These are phyloP conservation scores for Pistacia integerrima DNA, from an alignment of 345 rosid genomes.

Conservation along the genomic window DNA sequence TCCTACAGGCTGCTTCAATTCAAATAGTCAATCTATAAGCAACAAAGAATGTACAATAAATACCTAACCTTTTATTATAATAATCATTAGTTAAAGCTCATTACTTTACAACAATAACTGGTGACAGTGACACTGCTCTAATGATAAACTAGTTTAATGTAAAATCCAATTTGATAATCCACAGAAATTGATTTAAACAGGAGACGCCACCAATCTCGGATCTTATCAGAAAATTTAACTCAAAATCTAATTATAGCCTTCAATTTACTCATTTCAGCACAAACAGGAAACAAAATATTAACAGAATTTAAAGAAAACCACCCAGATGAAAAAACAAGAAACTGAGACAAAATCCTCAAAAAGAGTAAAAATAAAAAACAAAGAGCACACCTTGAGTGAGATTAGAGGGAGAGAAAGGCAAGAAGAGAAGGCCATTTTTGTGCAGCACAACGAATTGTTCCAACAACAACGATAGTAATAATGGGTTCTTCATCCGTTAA, in stretches of 20 bases:
- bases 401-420: conserved; percentile 46
- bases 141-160: not conserved
- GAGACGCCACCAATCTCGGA: not conserved
- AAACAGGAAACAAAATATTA: not conserved
- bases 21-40: conserved; percentile 38
- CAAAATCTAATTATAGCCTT: not conserved
- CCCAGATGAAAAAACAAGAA: conserved; percentile 11
- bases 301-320: conserved; percentile 17
- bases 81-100: not conserved
- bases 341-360: not conserved
- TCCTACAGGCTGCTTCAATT: conserved; percentile 32
- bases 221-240: not conserved
- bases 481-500: conserved; percentile 37
- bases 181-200: not conserved
- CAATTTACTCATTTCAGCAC: conserved; percentile 9
- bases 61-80: not conserved
- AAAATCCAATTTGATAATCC: conserved; percentile 1
- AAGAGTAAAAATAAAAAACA: too few species aligned
- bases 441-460: conserved; percentile 26
- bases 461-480: conserved; percentile 12
- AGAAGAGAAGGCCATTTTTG: conserved; percentile 58
- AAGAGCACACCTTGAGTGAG: conserved; percentile 38
- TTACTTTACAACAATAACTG: not conserved
- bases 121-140: not conserved
- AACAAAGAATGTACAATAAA: conserved; percentile 14